Base-by-base conservation (phyloP, 441 rosid genomes). In the Euphorbia celastroides region DNA sequence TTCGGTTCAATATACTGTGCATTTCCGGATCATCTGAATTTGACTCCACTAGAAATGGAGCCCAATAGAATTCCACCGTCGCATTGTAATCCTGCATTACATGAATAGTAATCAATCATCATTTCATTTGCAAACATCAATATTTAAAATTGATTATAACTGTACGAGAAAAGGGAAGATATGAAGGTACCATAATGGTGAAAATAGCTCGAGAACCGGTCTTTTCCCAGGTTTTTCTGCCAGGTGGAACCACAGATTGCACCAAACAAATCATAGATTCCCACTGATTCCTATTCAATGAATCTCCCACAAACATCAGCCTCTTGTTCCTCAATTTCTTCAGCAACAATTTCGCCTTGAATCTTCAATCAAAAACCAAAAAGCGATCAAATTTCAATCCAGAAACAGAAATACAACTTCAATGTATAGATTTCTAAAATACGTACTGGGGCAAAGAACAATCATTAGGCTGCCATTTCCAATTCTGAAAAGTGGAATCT, bases 391-490 rank as follows among this genome's bases (percentile, higher is more conserved):
- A n/a, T n/a, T n/a, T n/a, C n/a, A n/a, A n/a, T n/a, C n/a, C n/a
- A n/a, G n/a, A n/a, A n/a, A n/a, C n/a, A n/a, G n/a, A n/a, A n/a
- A n/a, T n/a, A n/a, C n/a, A n/a, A n/a, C n/a, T n/a, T n/a, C n/a
- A n/a, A n/a, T n/a, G n/a, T n/a, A n/a, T n/a, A n/a, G n/a, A n/a
- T n/a, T n/a, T n/a, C n/a, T n/a, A n/a, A n/a, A n/a, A n/a, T n/a
- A n/a, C n/a, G n/a, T n/a, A n/a, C n/a, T n/a, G n/a, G n/a, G n/a
- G n/a, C n/a, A n/a, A n/a, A n/a, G n/a, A n/a, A n/a, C n/a, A n/a
- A n/a, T n/a, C n/a, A n/a, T 84, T 83, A 71, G 96, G 99, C 61
- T 89, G 97, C 97, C 99, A 94, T 77, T 93, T 88, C 99, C 99
- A 89, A 23, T 84, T 59, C 72, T 86, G 97, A 73, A 84, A 89